A percentile compares a stretch with the other conserved stretches of the same genome.
Conservation (phyloP, 2,329 filamentous ascomycete genomes). For the Arthrobotrys sphaeroides region DNA sequence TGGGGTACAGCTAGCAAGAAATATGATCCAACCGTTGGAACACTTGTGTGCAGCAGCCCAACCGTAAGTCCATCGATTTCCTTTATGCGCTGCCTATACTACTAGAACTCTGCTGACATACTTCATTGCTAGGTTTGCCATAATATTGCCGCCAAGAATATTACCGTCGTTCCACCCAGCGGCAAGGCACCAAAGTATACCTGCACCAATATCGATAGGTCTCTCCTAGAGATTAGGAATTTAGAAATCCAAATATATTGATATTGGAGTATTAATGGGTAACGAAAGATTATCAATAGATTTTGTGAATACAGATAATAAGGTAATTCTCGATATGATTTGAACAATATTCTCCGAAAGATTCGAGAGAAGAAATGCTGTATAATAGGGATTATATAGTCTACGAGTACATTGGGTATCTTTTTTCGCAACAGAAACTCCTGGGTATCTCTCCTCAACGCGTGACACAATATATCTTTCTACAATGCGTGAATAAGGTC, state of each 20-base stretch:
- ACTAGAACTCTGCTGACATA: background rate
- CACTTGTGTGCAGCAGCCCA: conserved; percentile 65
- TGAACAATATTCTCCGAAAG: background rate
- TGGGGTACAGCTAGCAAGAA: conserved; percentile 66
- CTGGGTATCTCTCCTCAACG: conserved; percentile 27
- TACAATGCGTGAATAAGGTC: conserved; percentile 61
- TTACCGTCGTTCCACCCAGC: conserved; percentile 65
- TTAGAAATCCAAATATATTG: background rate
- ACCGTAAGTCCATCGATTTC: conserved; percentile 62
- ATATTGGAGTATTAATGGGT: background rate
- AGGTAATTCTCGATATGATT: conserved; percentile 15
- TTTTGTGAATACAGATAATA: conserved; percentile 33
- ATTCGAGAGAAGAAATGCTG: background rate
- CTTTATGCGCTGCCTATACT: background rate
- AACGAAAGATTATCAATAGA: conserved; percentile 6
- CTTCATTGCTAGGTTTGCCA: conserved; percentile 58
- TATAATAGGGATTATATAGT: conserved; percentile 21
- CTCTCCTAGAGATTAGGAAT: conserved; percentile 33
- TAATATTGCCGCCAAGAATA: conserved; percentile 65
- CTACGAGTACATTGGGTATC: conserved; percentile 36
- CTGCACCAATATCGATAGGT: conserved; percentile 62
- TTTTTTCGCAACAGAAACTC: conserved; percentile 27
- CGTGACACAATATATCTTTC: conserved; percentile 49
- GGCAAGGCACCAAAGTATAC: conserved; percentile 63
- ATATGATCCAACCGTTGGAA: conserved; percentile 63